A percentile compares a stretch with the other conserved stretches of the same genome.
phyloP scores from a whole-genome alignment of 2,329 filamentous ascomycete species.

The Meredithiella fracta region DNA sequence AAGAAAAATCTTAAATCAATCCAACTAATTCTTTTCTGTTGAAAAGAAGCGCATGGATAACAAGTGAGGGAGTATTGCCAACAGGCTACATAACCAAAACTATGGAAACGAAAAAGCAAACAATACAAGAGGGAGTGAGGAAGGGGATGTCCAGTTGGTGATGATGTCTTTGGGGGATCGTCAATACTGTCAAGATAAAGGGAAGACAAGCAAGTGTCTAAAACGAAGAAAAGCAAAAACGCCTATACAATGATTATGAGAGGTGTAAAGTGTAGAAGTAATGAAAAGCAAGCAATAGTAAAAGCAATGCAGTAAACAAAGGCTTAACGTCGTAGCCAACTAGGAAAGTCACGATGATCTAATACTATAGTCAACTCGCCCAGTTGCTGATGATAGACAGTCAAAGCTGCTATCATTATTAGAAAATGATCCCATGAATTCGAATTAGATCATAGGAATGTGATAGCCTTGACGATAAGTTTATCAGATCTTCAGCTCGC shows the following conservation, averaged over 20 bases:
- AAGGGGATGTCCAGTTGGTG: not conserved
- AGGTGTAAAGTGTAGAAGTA: not conserved
- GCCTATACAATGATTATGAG: conserved; percentile 9
- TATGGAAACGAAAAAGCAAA: conserved; percentile 4
- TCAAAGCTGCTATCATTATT: not conserved
- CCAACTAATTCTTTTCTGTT: not conserved
- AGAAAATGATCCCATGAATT: not conserved
- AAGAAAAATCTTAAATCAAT: not conserved
- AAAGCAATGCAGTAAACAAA: not conserved
- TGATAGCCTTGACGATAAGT: not conserved
- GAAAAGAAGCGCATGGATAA: not conserved
- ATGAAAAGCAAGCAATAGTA: not conserved
- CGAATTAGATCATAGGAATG: not conserved
- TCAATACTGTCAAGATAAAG: not conserved
- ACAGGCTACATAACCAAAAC: conserved; percentile 7
- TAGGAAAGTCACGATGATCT: not conserved
- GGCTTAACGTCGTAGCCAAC: conserved; percentile 3
- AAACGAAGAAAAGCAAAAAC: not conserved
- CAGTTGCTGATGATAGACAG: not conserved
- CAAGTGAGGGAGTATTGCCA: conserved; percentile 5
- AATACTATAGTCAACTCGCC: not conserved
- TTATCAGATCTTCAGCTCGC: conserved; percentile 40
- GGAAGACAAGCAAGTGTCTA: conserved; percentile 1
- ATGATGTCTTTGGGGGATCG: not conserved
- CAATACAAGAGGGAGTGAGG: not conserved